Evolutionary conservation across 306 rosid genomes (phyloP), one percentile per base, ranked within the genome.

Genomic region (Boehmeria nivea): DNA sequence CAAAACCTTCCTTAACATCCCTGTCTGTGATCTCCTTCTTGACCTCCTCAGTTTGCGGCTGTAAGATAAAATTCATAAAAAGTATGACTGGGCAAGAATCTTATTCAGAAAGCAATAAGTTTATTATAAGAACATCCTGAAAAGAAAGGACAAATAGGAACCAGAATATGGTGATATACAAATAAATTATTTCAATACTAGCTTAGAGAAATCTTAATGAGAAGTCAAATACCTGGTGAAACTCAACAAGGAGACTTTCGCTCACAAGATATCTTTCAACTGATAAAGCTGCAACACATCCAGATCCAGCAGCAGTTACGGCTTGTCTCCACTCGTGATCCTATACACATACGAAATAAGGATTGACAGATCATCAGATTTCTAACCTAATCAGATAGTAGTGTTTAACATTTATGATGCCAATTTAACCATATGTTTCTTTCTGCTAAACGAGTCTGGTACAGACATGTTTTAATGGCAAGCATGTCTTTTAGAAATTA

Each of bases 241-340:
- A 90, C 80, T 90, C 97, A 58, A 90, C 57, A 27, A 90, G 83
- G 59, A 90, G 91, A 72, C 64, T 61, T 3, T 74, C 67, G 78
- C 86, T 62, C 65, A 78, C 95, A 49, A 90, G 97, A 84, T 86
- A 90, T 73, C 97, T 83, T 78, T 90, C 97, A 53, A 82, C 97
- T 26, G 94, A 82, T 74, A 90, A 72, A 76, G 97, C 94, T 59
- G 95, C 97, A 76, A 86, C 4, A 39, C 97, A 90, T 75, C 97
- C 97, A 49, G 97, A 81, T 61, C 97, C 97, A 67, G 97, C 95
- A 72, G 97, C 97, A 40, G 97, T 90, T 57, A 90, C 9, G 6
- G 97, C 97, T 80, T 90, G 97, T 79, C 97, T 90, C 97, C 97
- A 90, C 66, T 90, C 97, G 60, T 80, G 94, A 59, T 90, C 97